Evolutionary conservation across 345 rosid species (phyloP).

Genomic region (Toxicodendron radicans): DNA sequence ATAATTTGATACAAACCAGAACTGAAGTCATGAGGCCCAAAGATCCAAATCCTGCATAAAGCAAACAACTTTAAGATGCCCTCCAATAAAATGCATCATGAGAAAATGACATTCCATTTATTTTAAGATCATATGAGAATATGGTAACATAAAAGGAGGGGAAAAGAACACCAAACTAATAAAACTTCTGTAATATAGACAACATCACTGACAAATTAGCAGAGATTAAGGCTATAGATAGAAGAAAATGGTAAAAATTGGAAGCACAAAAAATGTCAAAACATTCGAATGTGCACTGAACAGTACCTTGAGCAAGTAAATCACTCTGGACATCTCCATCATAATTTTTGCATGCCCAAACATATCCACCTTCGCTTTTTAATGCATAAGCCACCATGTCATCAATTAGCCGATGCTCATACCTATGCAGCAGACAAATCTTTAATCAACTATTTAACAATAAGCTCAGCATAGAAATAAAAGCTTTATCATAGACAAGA

Average conservation of each 20-base stretch:
- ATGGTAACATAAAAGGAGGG: background rate
- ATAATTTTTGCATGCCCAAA: constrained; percentile 98
- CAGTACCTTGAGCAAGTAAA: constrained; percentile 92
- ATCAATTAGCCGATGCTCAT: constrained; percentile 97
- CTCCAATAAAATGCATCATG: background rate
- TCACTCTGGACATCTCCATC: constrained; percentile 99
- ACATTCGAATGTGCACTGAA: background rate
- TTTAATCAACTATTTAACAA: constrained; percentile 8
- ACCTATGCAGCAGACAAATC: constrained; percentile 48
- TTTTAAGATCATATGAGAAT: background rate
- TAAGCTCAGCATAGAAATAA: constrained; percentile 7
- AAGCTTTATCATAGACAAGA: background rate
- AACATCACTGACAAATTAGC: background rate
- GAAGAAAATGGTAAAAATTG: background rate
- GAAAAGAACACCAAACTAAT: background rate
- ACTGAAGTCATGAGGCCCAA: constrained; percentile 97
- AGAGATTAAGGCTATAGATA: background rate
- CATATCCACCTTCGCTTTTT: constrained; percentile 98
- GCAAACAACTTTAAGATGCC: constrained; percentile 18
- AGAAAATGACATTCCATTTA: background rate
- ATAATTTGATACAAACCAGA: constrained; percentile 55
- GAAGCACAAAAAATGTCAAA: background rate
- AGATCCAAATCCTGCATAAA: constrained; percentile 86
- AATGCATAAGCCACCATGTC: constrained; percentile 98
- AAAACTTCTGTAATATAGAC: background rate